Evolutionary conservation across 78 protist genomes (phyloP).

Genomic region (Polysphondylium violaceum): DNA sequence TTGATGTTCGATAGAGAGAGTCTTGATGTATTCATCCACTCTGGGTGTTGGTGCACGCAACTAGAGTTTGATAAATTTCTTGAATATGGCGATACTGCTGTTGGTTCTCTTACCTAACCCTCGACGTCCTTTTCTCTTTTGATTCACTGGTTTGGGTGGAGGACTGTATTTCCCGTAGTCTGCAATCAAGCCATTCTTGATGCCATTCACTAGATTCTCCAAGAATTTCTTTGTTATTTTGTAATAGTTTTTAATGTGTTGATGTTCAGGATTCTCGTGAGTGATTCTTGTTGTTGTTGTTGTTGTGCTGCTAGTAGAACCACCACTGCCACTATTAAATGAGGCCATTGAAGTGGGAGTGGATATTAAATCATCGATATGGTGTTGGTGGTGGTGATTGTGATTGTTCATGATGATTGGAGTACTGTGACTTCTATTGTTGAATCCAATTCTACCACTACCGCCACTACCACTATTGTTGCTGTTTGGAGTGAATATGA

Average conservation of each 20-base stretch:
- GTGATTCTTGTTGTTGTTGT: background rate
- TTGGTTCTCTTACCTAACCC: background rate
- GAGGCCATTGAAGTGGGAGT: too few species aligned
- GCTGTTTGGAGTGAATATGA: background rate
- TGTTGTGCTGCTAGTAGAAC: background rate
- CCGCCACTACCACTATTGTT: background rate
- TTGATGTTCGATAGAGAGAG: background rate
- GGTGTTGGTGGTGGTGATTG: background rate
- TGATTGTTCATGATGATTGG: background rate
- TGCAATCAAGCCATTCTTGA: background rate
- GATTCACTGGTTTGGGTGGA: background rate
- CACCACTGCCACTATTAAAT: slow-evolving; percentile 8
- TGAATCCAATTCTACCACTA: background rate
- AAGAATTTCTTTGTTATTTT: slow-evolving; percentile 33
- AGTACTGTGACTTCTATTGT: background rate
- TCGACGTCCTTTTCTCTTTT: background rate
- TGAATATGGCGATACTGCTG: slow-evolving; percentile 5
- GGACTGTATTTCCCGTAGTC: slow-evolving; percentile 29
- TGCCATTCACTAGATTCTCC: slow-evolving; percentile 12
- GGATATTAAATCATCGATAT: too few species aligned
- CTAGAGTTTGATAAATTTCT: background rate
- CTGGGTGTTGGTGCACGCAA: background rate
- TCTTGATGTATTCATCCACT: background rate
- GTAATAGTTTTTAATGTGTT: slow-evolving; percentile 16
- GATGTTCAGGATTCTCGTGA: background rate